Percentiles rank a stretch among this genome's conserved stretches.
Conservation (phyloP, 805 yeast species). For the Lipomyces spencermartinsiae region DNA sequence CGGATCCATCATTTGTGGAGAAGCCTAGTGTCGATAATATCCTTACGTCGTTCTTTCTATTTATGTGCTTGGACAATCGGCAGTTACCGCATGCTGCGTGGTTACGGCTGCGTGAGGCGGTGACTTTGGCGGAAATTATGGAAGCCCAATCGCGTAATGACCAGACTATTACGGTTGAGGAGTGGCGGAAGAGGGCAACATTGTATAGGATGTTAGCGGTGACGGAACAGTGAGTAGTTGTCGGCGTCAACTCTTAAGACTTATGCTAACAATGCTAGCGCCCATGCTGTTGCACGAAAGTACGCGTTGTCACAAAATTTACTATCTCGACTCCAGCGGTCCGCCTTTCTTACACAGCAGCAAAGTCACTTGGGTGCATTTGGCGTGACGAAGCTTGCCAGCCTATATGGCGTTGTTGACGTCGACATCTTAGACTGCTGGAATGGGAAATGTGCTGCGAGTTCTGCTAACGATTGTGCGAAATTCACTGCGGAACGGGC, state of each 20-base stretch:
- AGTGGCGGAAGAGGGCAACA: constrained; percentile 8
- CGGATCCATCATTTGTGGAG: constrained; percentile 2
- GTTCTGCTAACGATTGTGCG: background rate
- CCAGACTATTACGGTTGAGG: constrained; percentile 11
- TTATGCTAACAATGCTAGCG: constrained; percentile 5
- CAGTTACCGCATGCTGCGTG: constrained; percentile 16
- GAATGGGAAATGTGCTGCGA: constrained; percentile 19
- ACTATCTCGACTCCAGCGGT: constrained; percentile 3
- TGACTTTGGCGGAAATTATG: constrained; percentile 23
- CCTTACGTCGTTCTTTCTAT: constrained; percentile 17
- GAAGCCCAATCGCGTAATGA: constrained; percentile 8
- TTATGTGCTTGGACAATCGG: constrained; percentile 7
- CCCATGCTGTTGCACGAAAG: constrained; percentile 5
- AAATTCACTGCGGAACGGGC: constrained; percentile 10
- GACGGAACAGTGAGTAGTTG: constrained; percentile 22
- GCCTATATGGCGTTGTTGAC: constrained; percentile 10
- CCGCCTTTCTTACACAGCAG: background rate
- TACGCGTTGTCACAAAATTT: background rate
- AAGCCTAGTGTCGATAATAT: constrained; percentile 14
- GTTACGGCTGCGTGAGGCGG: constrained; percentile 27
- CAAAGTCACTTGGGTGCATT: background rate
- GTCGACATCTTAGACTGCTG: constrained; percentile 20
- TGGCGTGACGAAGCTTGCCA: constrained; percentile 6
- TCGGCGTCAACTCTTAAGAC: background rate
- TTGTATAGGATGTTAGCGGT: constrained; percentile 20